Evolutionary conservation across 768 basidiomycete species (phyloP).

Genomic region (Cyclocybe aegerita): DNA sequence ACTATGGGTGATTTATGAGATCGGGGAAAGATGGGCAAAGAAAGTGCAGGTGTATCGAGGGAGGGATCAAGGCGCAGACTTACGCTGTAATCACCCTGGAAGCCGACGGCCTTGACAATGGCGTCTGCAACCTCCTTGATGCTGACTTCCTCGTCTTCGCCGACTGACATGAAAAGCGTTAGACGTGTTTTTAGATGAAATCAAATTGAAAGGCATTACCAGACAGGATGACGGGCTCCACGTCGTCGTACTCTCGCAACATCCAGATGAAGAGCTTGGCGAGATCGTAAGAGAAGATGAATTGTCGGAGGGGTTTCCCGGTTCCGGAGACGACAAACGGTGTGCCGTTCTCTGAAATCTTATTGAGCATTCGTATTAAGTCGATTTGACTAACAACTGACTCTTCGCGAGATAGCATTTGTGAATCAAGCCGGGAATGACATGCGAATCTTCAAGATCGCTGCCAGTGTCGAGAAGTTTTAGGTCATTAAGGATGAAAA

Average conservation of each 20-base stretch:
- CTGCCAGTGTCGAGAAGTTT: constrained; percentile 31
- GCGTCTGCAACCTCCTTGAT: constrained; percentile 89
- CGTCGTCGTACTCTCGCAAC: constrained; percentile 85
- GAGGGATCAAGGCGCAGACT: constrained; percentile 15
- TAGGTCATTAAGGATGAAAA: constrained; percentile 2
- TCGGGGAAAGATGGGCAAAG: too few relatives aligned
- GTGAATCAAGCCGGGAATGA: constrained; percentile 92
- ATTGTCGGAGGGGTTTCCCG: constrained; percentile 93
- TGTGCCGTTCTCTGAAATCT: constrained; percentile 64
- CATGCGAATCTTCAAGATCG: constrained; percentile 88
- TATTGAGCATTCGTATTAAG: neutral
- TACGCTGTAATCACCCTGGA: constrained; percentile 75
- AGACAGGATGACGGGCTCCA: constrained; percentile 91
- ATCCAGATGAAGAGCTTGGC: constrained; percentile 95
- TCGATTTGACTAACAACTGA: constrained; percentile 26
- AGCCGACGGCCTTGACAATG: constrained; percentile 83
- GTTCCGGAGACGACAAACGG: constrained; percentile 88
- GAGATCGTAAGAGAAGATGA: constrained; percentile 95
- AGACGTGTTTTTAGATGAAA: neutral
- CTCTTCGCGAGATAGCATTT: constrained; percentile 92
- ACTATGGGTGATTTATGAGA: constrained; percentile 40
- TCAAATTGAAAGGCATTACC: constrained; percentile 39
- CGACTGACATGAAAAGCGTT: constrained; percentile 48
- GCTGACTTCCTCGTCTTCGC: constrained; percentile 91
- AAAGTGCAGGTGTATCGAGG: too few relatives aligned